These are phyloP conservation scores for Aspergillus diversus DNA, from an alignment of 495 filamentous ascomycete species.

Conservation along the genomic window DNA sequence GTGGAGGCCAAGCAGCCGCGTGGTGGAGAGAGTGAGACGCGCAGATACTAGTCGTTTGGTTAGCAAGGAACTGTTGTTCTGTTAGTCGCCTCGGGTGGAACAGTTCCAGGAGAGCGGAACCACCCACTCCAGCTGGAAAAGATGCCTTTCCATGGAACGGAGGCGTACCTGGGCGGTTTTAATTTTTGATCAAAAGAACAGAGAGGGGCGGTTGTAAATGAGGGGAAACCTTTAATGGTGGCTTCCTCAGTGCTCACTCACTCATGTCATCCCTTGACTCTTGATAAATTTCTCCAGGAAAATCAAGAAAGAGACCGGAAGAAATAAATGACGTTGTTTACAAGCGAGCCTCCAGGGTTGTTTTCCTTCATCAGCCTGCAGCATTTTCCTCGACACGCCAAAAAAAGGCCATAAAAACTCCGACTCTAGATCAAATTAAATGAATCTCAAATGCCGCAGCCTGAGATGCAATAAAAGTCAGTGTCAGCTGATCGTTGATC, in stretches of 20 bases:
- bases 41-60: conserved; percentile 6
- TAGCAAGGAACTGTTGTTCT: conserved; percentile 9
- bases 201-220: background rate
- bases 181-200: background rate
- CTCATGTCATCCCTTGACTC: background rate
- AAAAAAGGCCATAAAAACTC: background rate
- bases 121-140: conserved; percentile 9
- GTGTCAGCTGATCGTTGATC: conserved; percentile 1
- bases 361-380: background rate
- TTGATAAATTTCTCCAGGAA: no score
- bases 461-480: background rate
- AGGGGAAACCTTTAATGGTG: background rate
- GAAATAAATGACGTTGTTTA: no score
- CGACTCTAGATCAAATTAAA: background rate
- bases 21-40: conserved; percentile 15
- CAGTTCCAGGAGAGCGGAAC: conserved; percentile 21
- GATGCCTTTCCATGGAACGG: background rate
- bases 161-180: background rate
- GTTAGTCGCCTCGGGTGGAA: conserved; percentile 12
- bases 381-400: background rate
- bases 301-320: no score
- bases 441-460: background rate
- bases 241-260: background rate
- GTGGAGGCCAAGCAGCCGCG: conserved; percentile 18
- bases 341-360: background rate